Evolutionary conservation across 2,329 filamentous ascomycete species (phyloP).

Genomic region (Fusarium newnesense): DNA sequence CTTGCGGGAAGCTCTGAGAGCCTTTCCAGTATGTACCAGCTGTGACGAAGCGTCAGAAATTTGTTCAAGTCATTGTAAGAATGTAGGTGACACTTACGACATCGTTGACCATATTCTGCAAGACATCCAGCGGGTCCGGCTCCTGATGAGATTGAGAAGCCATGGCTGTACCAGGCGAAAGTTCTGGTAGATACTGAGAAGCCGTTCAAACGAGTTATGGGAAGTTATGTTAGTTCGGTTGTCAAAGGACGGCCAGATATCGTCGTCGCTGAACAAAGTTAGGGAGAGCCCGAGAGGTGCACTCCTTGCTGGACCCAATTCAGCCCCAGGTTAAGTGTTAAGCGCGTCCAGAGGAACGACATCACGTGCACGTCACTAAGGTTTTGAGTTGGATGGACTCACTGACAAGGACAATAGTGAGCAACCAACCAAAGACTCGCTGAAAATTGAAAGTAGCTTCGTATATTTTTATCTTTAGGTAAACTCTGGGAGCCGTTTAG

Average conservation of each 20-base stretch:
- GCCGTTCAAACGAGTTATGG: background rate
- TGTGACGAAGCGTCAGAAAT: slow-evolving; percentile 42
- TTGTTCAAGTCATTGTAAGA: background rate
- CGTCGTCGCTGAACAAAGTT: slow-evolving; percentile 23
- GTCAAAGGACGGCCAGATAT: slow-evolving; percentile 14
- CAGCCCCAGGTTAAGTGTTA: slow-evolving; percentile 5
- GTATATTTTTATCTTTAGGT: background rate
- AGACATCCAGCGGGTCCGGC: slow-evolving; percentile 54
- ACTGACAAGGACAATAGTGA: slow-evolving; percentile 1
- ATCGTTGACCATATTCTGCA: slow-evolving; percentile 66
- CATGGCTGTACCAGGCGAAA: slow-evolving; percentile 36
- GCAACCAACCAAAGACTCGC: background rate
- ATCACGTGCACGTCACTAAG: slow-evolving; percentile 35
- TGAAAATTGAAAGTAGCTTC: background rate
- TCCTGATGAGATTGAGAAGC: slow-evolving; percentile 48
- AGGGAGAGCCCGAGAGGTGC: background rate
- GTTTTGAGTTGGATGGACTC: background rate
- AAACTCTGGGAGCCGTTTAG: background rate
- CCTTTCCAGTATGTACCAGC: slow-evolving; percentile 70
- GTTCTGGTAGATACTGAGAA: background rate
- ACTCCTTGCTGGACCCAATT: slow-evolving; percentile 9
- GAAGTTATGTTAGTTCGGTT: background rate
- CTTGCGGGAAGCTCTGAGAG: slow-evolving; percentile 60
- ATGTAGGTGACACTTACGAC: slow-evolving; percentile 55
- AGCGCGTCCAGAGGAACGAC: background rate